Evolutionary conservation across 1,139 yeast genomes (phyloP), one percentile per base, ranked within the genome.

Genomic region (Kodamaea sp.): DNA sequence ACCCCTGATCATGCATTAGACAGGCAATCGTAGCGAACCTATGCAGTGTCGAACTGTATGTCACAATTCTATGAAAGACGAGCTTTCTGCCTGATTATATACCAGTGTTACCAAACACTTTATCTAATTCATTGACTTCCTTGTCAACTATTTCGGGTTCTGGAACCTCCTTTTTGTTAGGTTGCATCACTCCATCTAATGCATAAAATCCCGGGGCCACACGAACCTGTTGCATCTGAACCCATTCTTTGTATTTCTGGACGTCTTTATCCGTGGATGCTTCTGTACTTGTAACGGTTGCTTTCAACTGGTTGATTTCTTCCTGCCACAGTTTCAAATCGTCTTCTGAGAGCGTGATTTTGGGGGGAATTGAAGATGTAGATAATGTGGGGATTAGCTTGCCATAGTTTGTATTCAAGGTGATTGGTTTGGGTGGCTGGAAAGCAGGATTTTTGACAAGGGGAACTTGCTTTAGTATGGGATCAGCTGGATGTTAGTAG

Each of bases 351-450:
- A 68, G 35, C 28, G 58, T 61, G 28, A 67, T 43, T 35, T 63
- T 63, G 3, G 76, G 76, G 2, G 76, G 76, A 14, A 61, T 48
- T 11, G 64, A 66, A 1, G 68, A 56, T 7, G 37, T 47, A 5
- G 64, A 43, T 20, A 70, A 43, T 6, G 62, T 57, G 2, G 73
- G 66, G 16, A 70, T 49, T 19, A 70, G 47, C 43, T 66, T 67
- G 37, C 61, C 65, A 53, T 74, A 80, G 44, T 73, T 73, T 34
- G 70, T 58, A 25, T 80, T 76, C 24, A 80, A 60, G 3, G 78
- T 70, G 21, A 79, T 66, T 2, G 84, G 76, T 44, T 71, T 76
- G 4, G 86, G 84, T 0, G 82, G 78, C 38, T 69, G 73, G 44
- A 62, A 70, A 15, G 65, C 59, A 1, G 83, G 84, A 35, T 80